These are phyloP conservation scores for Trichosporon sp. DNA, from an alignment of 1,284 basidiomycete species.

Conservation along the genomic window DNA sequence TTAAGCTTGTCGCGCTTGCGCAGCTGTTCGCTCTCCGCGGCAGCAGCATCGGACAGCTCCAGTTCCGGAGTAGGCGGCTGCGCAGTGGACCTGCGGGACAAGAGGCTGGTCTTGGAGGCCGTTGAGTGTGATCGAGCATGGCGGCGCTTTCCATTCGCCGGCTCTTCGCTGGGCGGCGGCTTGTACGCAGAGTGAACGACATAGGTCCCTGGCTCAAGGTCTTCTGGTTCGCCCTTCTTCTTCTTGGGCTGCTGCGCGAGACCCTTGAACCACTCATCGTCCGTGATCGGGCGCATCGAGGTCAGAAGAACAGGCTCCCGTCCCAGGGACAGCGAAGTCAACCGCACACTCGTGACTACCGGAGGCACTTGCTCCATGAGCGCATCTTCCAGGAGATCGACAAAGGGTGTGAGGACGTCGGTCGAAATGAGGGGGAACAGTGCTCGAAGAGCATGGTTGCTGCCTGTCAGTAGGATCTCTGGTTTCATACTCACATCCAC, in stretches of 20 bases:
- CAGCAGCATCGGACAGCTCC: not conserved
- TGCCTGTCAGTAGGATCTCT: slow-evolving; percentile 8
- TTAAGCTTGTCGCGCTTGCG: slow-evolving; percentile 2
- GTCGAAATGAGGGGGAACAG: slow-evolving; percentile 47
- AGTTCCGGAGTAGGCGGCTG: not conserved
- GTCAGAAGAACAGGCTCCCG: slow-evolving; percentile 42
- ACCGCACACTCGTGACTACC: slow-evolving; percentile 42
- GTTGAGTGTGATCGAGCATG: not conserved
- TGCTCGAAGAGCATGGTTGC: slow-evolving; percentile 42
- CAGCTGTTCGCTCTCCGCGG: not conserved
- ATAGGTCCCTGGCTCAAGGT: not conserved
- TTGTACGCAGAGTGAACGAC: not conserved
- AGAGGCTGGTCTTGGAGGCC: not conserved
- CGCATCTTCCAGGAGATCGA: slow-evolving; percentile 48
- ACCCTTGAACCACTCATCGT: slow-evolving; percentile 43
- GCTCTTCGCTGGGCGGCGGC: not conserved
- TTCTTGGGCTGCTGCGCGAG: not conserved
- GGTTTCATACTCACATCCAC: slow-evolving; percentile 15
- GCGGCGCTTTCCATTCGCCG: not conserved
- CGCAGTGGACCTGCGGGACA: not conserved
- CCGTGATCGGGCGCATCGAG: slow-evolving; percentile 38
- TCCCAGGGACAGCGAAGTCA: slow-evolving; percentile 40
- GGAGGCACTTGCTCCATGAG: slow-evolving; percentile 45
- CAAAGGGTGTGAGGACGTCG: slow-evolving; percentile 46
- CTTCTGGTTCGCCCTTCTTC: not conserved